phyloP scores from a whole-genome alignment of 1,139 yeast species.

The Pichia cactophila region DNA sequence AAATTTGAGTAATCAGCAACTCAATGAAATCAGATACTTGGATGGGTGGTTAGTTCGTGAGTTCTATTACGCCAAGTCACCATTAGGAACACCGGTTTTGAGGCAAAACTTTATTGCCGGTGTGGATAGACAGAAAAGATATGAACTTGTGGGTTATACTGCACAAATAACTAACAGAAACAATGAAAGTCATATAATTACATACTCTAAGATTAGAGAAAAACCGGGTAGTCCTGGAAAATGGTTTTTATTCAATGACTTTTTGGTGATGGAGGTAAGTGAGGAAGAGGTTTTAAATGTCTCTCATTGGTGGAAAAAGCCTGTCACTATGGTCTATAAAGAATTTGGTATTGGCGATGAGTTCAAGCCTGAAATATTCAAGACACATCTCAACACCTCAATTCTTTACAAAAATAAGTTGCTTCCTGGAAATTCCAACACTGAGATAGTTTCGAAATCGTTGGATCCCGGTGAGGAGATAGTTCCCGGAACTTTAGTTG shows the following conservation, averaged over 20 bases:
- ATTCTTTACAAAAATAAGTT: conserved; percentile 72
- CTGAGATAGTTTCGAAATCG: conserved; percentile 55
- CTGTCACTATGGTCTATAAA: conserved; percentile 66
- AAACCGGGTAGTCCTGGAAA: conserved; percentile 23
- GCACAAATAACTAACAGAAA: conserved; percentile 58
- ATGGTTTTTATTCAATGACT: conserved; percentile 91
- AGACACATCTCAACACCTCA: conserved; percentile 45
- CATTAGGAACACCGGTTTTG: conserved; percentile 22
- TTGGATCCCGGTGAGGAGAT: conserved; percentile 68
- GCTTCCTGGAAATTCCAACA: conserved; percentile 59
- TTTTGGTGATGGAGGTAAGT: conserved; percentile 71
- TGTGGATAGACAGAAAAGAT: conserved; percentile 28
- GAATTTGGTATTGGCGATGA: conserved; percentile 31
- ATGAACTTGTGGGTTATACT: conserved; percentile 60
- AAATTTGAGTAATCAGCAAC: conserved; percentile 46
- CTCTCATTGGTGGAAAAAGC: conserved; percentile 73
- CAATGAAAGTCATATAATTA: conserved; percentile 52
- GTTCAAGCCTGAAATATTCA: conserved; percentile 38
- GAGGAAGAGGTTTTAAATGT: conserved; percentile 66
- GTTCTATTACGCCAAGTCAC: conserved; percentile 34
- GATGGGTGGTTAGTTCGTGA: conserved; percentile 56
- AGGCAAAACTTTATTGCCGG: conserved; percentile 26
- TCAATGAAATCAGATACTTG: conserved; percentile 34
- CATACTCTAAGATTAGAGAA: conserved; percentile 31
- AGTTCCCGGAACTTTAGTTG: conserved; percentile 65